Percentiles rank a stretch among this genome's conserved stretches.
Evolutionary conservation across 345 rosid species (phyloP).

Genomic region (Jatropha curcas): DNA sequence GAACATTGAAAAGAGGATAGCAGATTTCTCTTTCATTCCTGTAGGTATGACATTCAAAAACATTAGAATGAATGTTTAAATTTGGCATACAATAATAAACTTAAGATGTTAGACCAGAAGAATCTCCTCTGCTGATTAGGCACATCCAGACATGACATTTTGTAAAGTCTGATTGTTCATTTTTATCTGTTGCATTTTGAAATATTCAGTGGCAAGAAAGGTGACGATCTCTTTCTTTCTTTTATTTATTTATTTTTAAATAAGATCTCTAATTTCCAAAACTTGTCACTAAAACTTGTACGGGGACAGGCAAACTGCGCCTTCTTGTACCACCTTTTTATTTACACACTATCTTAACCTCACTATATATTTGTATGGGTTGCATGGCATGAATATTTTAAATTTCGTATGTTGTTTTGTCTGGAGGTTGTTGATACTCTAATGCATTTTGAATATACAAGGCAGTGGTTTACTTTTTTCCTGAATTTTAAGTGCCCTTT

Average conservation of each 20-base stretch:
- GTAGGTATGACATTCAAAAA: conserved; percentile 45
- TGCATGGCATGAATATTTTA: background rate
- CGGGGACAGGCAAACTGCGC: background rate
- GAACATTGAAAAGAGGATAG: conserved; percentile 79
- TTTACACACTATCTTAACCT: background rate
- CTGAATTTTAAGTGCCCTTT: background rate
- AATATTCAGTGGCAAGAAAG: background rate
- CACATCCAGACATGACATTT: background rate
- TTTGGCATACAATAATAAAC: background rate
- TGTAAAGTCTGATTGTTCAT: background rate
- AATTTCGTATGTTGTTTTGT: background rate
- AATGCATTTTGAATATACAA: background rate
- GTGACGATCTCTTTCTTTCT: background rate
- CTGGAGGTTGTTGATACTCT: background rate
- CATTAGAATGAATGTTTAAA: background rate
- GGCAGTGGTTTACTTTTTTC: background rate
- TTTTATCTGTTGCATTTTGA: background rate
- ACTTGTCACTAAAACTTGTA: background rate
- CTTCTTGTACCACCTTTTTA: background rate
- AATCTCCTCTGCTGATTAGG: background rate
- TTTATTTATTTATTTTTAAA: too few relatives aligned
- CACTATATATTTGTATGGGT: background rate
- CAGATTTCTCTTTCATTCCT: conserved; percentile 82
- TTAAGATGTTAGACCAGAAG: background rate
- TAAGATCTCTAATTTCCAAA: background rate